phyloP scores from a whole-genome alignment of 805 yeast species.

The Lipomyces yamanashiensis region DNA sequence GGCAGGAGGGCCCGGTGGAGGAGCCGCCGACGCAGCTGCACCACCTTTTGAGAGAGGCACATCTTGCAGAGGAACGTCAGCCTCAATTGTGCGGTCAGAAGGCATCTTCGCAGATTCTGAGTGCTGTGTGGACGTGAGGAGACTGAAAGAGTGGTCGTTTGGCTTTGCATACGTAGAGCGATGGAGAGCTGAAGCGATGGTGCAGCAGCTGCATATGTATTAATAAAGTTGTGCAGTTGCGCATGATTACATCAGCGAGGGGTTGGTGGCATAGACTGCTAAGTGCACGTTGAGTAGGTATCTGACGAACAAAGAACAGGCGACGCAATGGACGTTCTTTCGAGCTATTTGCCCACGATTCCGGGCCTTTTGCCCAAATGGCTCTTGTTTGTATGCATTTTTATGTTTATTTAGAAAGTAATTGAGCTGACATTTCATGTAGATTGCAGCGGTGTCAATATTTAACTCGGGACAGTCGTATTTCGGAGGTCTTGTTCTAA shows the following conservation, averaged over 20 bases:
- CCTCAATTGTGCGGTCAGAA: slow-evolving; percentile 26
- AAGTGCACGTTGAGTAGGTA: too few species aligned
- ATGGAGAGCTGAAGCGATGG: not conserved
- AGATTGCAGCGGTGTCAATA: slow-evolving; percentile 81
- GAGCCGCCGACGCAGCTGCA: not conserved
- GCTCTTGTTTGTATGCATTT: slow-evolving; percentile 60
- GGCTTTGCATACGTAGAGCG: not conserved
- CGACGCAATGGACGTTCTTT: slow-evolving; percentile 33
- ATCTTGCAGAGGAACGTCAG: slow-evolving; percentile 21
- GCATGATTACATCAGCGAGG: not conserved
- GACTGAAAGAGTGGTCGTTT: not conserved
- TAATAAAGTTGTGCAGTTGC: not conserved
- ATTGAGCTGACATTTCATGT: not conserved
- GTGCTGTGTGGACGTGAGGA: not conserved
- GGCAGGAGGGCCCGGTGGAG: slow-evolving; percentile 13
- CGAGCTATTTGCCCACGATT: slow-evolving; percentile 48
- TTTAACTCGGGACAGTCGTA: slow-evolving; percentile 91
- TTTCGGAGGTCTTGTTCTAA: slow-evolving; percentile 69
- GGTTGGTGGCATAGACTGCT: not conserved
- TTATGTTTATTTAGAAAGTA: not conserved
- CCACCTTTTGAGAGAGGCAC: not conserved
- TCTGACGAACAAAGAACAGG: not conserved
- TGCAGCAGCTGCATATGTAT: not conserved
- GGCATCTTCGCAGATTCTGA: slow-evolving; percentile 2
- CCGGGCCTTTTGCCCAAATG: slow-evolving; percentile 76